Base-by-base conservation (phyloP, 2,329 filamentous ascomycete genomes). In the Talaromyces piceae region DNA sequence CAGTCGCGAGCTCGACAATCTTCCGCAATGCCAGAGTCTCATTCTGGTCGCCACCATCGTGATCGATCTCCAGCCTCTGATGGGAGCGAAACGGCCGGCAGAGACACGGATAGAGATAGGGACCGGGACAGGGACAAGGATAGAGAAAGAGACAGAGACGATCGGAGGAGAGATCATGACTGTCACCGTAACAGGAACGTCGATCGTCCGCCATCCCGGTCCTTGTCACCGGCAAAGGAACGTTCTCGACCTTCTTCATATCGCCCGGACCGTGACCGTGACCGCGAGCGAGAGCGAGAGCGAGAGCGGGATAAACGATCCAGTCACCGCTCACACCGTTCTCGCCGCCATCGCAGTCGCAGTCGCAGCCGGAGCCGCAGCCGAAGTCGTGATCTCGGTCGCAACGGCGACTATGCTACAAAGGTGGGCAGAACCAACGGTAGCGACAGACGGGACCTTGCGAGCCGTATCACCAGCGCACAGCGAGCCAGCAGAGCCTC, bases 221-320 rank as follows among this genome's bases (percentile, higher is more conserved):
- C 82, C 0, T 75, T 84, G 52, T 88, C 86, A 4, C 76, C 77
- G 4, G 88, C 87, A 2, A 79, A 78, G 1, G 79, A 81, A 11
- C 76, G 77, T 8, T 76, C 76, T 4, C 74, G 75, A 31, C 80
- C 77, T 49, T 77, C 79, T 5, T 75, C 76, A 45, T 80, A 83
- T 59, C 80, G 81, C 55, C 82, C 81, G 58, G 82, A 79, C 47
- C 77, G 77, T 56, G 81, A 86, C 39, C 74, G 75, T 52, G 76
- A 80, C n/a, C 59, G 73, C 52, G 76, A 79, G n/a, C 59, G 73
- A 30, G 50, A 51, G n/a, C 74, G 75, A 52, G 76, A 80, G 13
- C 59, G 73, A 52, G 76, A 79, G n/a, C 59, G 73, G 26, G 50
- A 51, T 16, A 30, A 33, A 20, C 46, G 51, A 59, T 61, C 67